phyloP scores from a whole-genome alignment of 1,284 basidiomycete species.

The Microbotryum intermedium region DNA sequence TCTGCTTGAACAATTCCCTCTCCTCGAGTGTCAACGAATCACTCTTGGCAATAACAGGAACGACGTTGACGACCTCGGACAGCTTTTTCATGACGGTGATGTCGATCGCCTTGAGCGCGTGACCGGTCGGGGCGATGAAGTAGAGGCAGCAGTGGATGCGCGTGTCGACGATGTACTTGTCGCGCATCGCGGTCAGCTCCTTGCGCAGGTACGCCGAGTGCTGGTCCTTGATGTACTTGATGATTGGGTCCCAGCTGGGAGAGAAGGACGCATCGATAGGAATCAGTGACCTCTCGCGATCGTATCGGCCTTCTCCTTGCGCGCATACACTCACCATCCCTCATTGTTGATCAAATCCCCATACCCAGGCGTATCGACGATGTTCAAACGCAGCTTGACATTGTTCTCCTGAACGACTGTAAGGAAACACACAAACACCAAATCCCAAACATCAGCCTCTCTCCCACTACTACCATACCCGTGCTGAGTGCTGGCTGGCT shows the following conservation, averaged over 20 bases:
- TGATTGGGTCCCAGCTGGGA: slow-evolving; percentile 88
- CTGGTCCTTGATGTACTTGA: slow-evolving; percentile 96
- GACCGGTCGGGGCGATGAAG: slow-evolving; percentile 96
- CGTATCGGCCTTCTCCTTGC: not conserved
- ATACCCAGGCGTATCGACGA: slow-evolving; percentile 97
- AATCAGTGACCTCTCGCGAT: not conserved
- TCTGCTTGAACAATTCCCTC: slow-evolving; percentile 82
- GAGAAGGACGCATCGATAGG: not conserved
- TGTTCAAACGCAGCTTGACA: slow-evolving; percentile 89
- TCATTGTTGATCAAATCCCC: slow-evolving; percentile 99
- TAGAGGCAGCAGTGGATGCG: slow-evolving; percentile 97
- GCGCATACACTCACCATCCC: slow-evolving; percentile 61
- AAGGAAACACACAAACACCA: not conserved
- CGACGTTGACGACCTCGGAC: slow-evolving; percentile 96
- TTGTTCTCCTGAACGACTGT: slow-evolving; percentile 93
- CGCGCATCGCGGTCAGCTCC: slow-evolving; percentile 96
- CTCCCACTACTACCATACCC: not conserved
- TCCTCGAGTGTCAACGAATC: slow-evolving; percentile 92
- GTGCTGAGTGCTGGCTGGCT: not conserved
- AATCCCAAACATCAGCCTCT: not conserved
- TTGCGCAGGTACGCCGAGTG: slow-evolving; percentile 98
- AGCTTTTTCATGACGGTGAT: slow-evolving; percentile 99
- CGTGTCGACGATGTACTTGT: slow-evolving; percentile 95
- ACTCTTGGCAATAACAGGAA: slow-evolving; percentile 97
- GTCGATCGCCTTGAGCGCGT: slow-evolving; percentile 64